Base-by-base conservation (phyloP, 2,329 filamentous ascomycete species). In the Aaosphaeria pasadenensis region DNA sequence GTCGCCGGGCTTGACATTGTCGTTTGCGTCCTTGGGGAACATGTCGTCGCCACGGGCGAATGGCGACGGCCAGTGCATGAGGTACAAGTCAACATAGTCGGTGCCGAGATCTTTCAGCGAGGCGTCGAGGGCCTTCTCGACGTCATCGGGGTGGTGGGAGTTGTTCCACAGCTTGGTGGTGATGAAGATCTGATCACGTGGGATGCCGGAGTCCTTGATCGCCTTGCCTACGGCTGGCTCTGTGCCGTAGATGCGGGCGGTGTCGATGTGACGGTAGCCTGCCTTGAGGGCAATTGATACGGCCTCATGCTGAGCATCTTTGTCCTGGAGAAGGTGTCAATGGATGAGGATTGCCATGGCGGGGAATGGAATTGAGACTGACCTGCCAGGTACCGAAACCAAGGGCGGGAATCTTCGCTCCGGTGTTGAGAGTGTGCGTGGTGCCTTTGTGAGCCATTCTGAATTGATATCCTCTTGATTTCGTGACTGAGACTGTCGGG, bases 121-220 rank as follows among this genome's bases (percentile, higher is more conserved):
- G 74, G 57, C 82, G 77, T 57, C 94, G 73, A 95, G 89, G 62
- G 84, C 84, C 70, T 82, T 81, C 70, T 77, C 80, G 61, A 92
- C 90, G 59, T 81, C 64, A 31, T 64, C 59, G 1, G 63, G 80
- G 63, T 91, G 86, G 77, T 95, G 89, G 80, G 89, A 91, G 62
- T 85, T 86, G 77, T 91, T 91, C 90, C 90, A 95, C 46, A 95
- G 84, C 79, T 95, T 95, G 70, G 87, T 90, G 51, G 91, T 67
- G 29, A 68, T 53, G 51, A 67, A 67, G 39, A 40, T 28, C 30
- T 66, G 46, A 3, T 56, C 88, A 31, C 63, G 62, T 30, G 62
- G 56, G 29, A 69, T 48, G 17, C 64, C 65, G 3, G 59, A 60
- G 32, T 66, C 63, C 42, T 63, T 59, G 39, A 68, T 63, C 5